Evolutionary conservation across 2,329 filamentous ascomycete species (phyloP), one percentile per base, ranked within the genome.

Genomic region (Lasiodiplodia gonubiensis): DNA sequence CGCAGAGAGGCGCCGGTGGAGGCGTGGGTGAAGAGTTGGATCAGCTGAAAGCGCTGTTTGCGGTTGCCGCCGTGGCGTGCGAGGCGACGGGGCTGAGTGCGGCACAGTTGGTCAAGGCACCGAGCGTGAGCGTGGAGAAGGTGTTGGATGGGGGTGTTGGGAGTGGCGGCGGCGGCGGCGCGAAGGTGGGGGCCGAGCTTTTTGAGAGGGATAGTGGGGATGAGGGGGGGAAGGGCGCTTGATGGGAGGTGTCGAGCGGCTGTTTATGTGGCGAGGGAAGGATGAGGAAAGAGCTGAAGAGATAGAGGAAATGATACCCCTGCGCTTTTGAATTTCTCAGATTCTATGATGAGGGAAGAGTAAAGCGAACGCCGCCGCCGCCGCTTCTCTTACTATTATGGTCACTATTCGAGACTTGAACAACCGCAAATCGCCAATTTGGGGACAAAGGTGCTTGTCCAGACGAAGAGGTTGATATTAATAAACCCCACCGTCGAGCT

Each of bases 41-140:
- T 39, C 71, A 75, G 66, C 69, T 79, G 27, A 66, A 78, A 4
- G 74, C 74, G 2, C 73, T 72, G 2, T 75, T 78, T 66, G 70
- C 72, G 1, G 68, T 77, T n/a, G 71, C 71, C 2, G 70, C 69
- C 14, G 74, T 72, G 3, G 75, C 75, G 33, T 69, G 68, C 49
- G 21, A 68, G 12, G 69, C 66, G n/a, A 75, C 71, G 18, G 76
- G 72, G 0, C 8, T 76, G n/a, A 67, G 27, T 10, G 52, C 18
- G 27, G 52, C 11, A 27, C 14, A 54, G 27, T n/a, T 54, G 42
- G 42, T n/a, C n/a, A 8, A n/a, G 42, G 42, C 42, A 18, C 42
- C 42, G 16, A 27, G 49, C 23, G 49, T 21, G 49, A 1, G 2
- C 7, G 49, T 52, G 49, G 49, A 46, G 42, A n/a, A 46, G 42